Base-by-base conservation (phyloP, 768 basidiomycete genomes). In the Phlebiopsis gigantea region DNA sequence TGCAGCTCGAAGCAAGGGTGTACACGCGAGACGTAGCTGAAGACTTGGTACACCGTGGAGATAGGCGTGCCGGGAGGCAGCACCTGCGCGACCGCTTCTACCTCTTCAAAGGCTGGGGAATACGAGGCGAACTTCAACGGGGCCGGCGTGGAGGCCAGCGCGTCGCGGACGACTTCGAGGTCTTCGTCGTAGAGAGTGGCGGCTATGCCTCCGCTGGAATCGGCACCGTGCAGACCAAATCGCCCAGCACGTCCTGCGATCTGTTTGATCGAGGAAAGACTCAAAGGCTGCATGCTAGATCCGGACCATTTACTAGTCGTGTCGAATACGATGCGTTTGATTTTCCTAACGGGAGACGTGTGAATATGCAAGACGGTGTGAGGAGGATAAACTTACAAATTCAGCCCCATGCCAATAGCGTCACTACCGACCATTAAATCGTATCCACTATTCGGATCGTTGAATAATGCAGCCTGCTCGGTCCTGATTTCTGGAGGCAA, bases 371-470 rank as follows among this genome's bases (percentile, higher is more conserved):
- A 46, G 8, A 39, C n/a, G 22, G 5, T 19, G 29, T 21, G 34
- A 5, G 26, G 21, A 12, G 24, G 24, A 53, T 46, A 28, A 4
- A 75, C 89, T 44, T 69, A 98, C 97, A 99, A 72, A 67, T 99
- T 98, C 21, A 99, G 78, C 0, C 97, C 97, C 93, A 99, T 95
- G 1, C 97, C 94, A 48, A 98, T 87, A 0, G 94, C 93, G 65
- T 99, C 97, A 63, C 90, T 94, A 1, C 92, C 96, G 17, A 98
- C 83, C 42, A 99, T 78, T 1, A 98, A 86, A 63, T 96, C 90
- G 64, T 89, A 90, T 1, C 83, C 86, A n/a, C 87, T 90, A 42
- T 81, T 66, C 0, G 83, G 83, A 58, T 91, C 82, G 64, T 99
- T 98, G 78, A 98, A 98, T 30, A 93, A 77, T 9, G 83, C 82